These are phyloP conservation scores for Trametes cinnabarina DNA, from an alignment of 768 basidiomycete species.

Conservation along the genomic window DNA sequence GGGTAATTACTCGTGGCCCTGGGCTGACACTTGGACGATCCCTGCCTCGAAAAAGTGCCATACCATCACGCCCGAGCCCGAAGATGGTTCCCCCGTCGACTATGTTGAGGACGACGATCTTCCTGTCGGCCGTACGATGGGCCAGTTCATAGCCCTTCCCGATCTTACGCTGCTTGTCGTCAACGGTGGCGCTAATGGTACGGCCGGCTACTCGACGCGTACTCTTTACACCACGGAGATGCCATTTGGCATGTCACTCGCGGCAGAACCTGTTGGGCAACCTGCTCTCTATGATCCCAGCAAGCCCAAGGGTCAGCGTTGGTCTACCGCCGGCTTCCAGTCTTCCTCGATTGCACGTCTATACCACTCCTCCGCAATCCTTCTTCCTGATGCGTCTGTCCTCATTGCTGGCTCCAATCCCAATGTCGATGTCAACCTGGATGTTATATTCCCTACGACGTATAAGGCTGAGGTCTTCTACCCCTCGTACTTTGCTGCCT, in stretches of 20 bases:
- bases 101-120: slow-evolving; percentile 77
- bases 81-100: slow-evolving; percentile 54
- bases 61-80: slow-evolving; percentile 82
- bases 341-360: slow-evolving; percentile 70
- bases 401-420: slow-evolving; percentile 93
- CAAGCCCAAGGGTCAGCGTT: slow-evolving; percentile 66
- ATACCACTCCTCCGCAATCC: slow-evolving; percentile 91
- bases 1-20: slow-evolving; percentile 75
- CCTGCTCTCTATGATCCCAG: slow-evolving; percentile 86
- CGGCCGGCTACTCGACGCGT: slow-evolving; percentile 75
- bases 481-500: slow-evolving; percentile 79
- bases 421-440: slow-evolving; percentile 73
- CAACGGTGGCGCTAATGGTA: slow-evolving; percentile 84
- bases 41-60: slow-evolving; percentile 75
- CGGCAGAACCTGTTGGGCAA: slow-evolving; percentile 71
- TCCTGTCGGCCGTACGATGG: slow-evolving; percentile 81
- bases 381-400: slow-evolving; percentile 84
- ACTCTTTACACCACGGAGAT: slow-evolving; percentile 44
- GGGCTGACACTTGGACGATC: slow-evolving; percentile 69
- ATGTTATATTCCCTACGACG: slow-evolving; percentile 67
- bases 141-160: slow-evolving; percentile 83
- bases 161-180: slow-evolving; percentile 75
- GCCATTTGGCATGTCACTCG: slow-evolving; percentile 73
- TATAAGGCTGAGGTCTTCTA: slow-evolving; percentile 89
- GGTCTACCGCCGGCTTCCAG: slow-evolving; percentile 64